Evolutionary conservation across 352 stramenopile species (phyloP), one percentile per base, ranked within the genome.

Genomic region (Phytophthora colocasiae): DNA sequence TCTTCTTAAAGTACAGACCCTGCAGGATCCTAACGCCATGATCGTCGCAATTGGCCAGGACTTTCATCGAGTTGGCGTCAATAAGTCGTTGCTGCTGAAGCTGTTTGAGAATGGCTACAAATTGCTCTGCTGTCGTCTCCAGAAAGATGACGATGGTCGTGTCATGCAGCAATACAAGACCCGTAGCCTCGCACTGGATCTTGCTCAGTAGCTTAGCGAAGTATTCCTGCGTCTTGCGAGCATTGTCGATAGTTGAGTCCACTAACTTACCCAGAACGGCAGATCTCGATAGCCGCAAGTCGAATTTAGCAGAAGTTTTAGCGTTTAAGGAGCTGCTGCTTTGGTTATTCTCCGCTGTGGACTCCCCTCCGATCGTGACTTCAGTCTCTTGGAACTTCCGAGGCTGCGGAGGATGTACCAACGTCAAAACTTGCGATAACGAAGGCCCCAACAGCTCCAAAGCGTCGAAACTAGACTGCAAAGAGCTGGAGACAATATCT

Each of bases 1-100:
- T 71, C 67, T 90, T 90, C 61, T 84, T 85, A 29, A 90, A 87
- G 71, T 87, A 90, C 17, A 92, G 56, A 0, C 81, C 82, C 40
- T 90, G 77, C 9, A 92, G 64, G 9, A 90, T 63, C 6, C 81
- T 66, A n/a, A 54, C 57, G 10, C 67, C 60, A 54, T 87, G 73
- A 57, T 87, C 75, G 56, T 92, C 83, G 40, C 75, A 90, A 17
- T 76, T 87, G n/a, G 80, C 83, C 27, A 92, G 57, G 17, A 92
- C 68, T 48, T 80, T 79, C 50, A 92, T 75, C 1, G 66, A 77
- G 15, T 39, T 49, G 14, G 57, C 63, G 10, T 90, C 75, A 12
- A 89, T 59, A 19, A 87, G 69, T 11, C 49, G 66, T 36, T 81
- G 70, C 15, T 68, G 69, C 39, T 56, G 47, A 22, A 90, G 59